phyloP scores from a whole-genome alignment of 2,329 filamentous ascomycete genomes.

The Acrodontium crateriforme region DNA sequence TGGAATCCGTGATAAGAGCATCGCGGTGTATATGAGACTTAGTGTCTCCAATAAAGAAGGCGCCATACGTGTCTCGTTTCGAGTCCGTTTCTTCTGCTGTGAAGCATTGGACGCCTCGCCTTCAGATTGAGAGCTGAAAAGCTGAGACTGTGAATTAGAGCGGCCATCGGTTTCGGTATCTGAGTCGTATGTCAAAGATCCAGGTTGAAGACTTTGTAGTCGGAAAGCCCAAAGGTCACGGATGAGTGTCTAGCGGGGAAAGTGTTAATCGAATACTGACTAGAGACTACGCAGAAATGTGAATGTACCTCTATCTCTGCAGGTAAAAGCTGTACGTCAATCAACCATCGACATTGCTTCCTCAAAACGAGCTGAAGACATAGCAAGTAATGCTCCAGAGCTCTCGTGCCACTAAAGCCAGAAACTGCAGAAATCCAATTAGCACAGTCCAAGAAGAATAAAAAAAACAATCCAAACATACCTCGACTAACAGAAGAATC shows the following conservation, averaged over 20 bases:
- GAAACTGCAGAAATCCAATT: slow-evolving; percentile 3
- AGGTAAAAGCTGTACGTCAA: slow-evolving; percentile 52
- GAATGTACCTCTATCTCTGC: slow-evolving; percentile 53
- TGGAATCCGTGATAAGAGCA: slow-evolving; percentile 60
- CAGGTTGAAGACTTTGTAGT: slow-evolving; percentile 42
- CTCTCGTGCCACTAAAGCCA: slow-evolving; percentile 48
- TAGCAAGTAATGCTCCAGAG: slow-evolving; percentile 67
- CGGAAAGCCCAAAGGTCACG: slow-evolving; percentile 77
- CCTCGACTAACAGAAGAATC: slow-evolving; percentile 15
- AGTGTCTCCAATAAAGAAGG: slow-evolving; percentile 64
- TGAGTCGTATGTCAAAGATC: slow-evolving; percentile 19
- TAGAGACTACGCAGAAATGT: not conserved
- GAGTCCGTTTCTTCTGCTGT: slow-evolving; percentile 14
- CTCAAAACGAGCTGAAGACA: slow-evolving; percentile 73
- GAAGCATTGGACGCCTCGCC: slow-evolving; percentile 24
- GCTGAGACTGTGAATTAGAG: slow-evolving; percentile 33
- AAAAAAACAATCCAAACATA: not conserved
- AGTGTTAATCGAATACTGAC: slow-evolving; percentile 1
- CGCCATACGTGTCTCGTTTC: slow-evolving; percentile 34
- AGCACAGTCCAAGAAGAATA: not conserved
- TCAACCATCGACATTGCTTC: slow-evolving; percentile 63
- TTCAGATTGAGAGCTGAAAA: slow-evolving; percentile 47
- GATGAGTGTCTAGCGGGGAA: slow-evolving; percentile 36
- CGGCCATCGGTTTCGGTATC: slow-evolving; percentile 19
- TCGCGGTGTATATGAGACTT: slow-evolving; percentile 65